Percentiles rank a stretch among this genome's conserved stretches.
Conservation (phyloP, 2,329 filamentous ascomycete species). For the Aspergillus phoenicis region DNA sequence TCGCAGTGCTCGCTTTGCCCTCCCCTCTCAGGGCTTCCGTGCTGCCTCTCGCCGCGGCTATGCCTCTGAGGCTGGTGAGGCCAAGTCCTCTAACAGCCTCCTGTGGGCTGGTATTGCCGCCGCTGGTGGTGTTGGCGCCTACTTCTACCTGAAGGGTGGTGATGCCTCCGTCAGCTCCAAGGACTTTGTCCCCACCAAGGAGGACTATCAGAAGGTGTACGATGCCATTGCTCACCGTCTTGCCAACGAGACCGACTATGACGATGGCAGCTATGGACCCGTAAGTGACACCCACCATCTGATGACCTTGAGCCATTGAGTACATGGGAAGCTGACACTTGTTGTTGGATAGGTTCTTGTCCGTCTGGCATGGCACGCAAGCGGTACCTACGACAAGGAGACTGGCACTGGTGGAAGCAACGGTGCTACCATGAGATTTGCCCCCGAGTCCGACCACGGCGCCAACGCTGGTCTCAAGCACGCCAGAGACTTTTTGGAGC, state of each 20-base stretch:
- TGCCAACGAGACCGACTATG: constrained; percentile 90
- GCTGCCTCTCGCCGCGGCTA: constrained; percentile 77
- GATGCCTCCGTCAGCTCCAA: constrained; percentile 39
- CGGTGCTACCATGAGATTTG: constrained; percentile 95
- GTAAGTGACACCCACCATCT: constrained; percentile 46
- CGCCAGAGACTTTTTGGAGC: constrained; percentile 90
- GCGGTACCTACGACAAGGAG: constrained; percentile 86
- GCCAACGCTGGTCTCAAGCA: constrained; percentile 88
- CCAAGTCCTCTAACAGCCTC: constrained; percentile 55
- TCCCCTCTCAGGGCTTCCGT: constrained; percentile 68
- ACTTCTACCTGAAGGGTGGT: constrained; percentile 61
- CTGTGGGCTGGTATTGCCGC: constrained; percentile 63
- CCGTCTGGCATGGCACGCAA: constrained; percentile 90
- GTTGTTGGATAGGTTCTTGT: constrained; percentile 62
- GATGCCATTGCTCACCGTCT: constrained; percentile 77
- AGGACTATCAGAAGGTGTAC: constrained; percentile 96
- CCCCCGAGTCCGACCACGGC: constrained; percentile 84
- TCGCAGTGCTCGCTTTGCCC: constrained; percentile 61
- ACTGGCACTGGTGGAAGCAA: constrained; percentile 92
- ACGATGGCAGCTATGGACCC: constrained; percentile 93
- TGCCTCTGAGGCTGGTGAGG: constrained; percentile 65
- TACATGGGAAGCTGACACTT: constrained; percentile 5
- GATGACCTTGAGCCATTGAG: no score
- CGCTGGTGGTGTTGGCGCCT: constrained; percentile 66
- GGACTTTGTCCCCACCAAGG: constrained; percentile 72